Evolutionary conservation across 169 alveolate species (phyloP), one percentile per base, ranked within the genome.

Genomic region (Theileria orientalis): DNA sequence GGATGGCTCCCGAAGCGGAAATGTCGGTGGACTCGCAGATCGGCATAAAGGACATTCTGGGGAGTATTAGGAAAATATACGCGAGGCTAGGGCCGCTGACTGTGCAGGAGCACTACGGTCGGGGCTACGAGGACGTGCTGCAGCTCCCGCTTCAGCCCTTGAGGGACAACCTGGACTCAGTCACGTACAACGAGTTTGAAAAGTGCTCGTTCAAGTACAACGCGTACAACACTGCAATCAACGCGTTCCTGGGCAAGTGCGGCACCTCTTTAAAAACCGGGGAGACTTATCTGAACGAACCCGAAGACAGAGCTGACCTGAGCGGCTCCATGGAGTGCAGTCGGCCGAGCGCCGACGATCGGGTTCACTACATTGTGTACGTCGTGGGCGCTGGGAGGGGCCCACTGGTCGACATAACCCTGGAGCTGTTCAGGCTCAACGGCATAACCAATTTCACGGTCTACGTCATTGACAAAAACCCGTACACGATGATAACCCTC

Each of bases 301-400:
- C 21, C 0, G 19, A 30, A 35, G 32, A 25, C 33, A 30, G 11
- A n/a, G 29, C 29, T 23, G 13, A 33, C 60, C 6, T 0, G 29
- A 32, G 68, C 29, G 27, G 46, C 16, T 40, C 19, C 2, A 14
- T 54, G 47, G 21, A 30, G 40, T 61, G 9, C 23, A 41, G 30
- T 49, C 30, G 57, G 37, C 30, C 14, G 23, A 59, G 35, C 61
- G 29, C 5, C 61, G 13, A n/a, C 16, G 27, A 32, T 35, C 70
- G 70, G 47, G 76, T 54, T 27, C 40, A 49, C 60, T 49, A 49
- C 23, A 49, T 9, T 13, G 74, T 85, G 16, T 85, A 83, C 64
- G 86, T 90, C n/a, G 89, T 83, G 6, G 94, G 94, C 0, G 92
- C 92, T 33, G 94, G 94, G 2, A 85, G 94, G 75, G 94, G 94